Evolutionary conservation across 148 eudicot species (phyloP).

Genomic region (Vaccinium myrtillus): DNA sequence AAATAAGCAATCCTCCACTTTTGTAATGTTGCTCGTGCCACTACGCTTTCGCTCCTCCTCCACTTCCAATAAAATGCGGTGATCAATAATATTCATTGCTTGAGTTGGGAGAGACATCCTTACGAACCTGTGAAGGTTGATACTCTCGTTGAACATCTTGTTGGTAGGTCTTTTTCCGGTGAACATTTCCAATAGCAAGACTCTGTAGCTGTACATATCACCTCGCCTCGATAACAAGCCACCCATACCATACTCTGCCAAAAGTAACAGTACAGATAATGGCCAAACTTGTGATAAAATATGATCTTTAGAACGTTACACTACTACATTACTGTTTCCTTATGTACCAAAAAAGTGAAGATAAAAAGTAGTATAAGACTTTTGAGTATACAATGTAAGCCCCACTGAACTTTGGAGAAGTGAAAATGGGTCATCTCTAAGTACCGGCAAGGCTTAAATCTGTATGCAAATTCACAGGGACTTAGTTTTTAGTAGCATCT

Average conservation of each 20-base stretch:
- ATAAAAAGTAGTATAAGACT: neutral
- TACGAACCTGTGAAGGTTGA: slow-evolving; percentile 14
- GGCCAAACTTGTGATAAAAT: neutral
- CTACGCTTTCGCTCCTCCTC: neutral
- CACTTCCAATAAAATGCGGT: neutral
- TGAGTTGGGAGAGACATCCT: slow-evolving; percentile 16
- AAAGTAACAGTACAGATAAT: neutral
- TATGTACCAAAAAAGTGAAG: neutral
- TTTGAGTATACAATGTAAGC: neutral
- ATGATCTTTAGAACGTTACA: neutral
- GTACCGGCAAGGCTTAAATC: neutral
- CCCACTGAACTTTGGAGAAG: neutral
- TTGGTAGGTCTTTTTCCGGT: slow-evolving; percentile 21
- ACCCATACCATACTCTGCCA: slow-evolving; percentile 25
- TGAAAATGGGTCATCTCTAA: neutral
- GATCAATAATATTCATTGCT: slow-evolving; percentile 15
- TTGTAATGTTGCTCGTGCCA: neutral
- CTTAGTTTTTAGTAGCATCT: no score
- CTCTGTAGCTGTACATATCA: slow-evolving; percentile 27
- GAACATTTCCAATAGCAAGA: slow-evolving; percentile 13
- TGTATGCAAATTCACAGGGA: no score
- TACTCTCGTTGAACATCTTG: neutral
- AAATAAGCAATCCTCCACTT: neutral
- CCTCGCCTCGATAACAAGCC: neutral
- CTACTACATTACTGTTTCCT: neutral